Evolutionary conservation across 495 filamentous ascomycete species (phyloP).

Genomic region (Hapsidospora chrysogenum): DNA sequence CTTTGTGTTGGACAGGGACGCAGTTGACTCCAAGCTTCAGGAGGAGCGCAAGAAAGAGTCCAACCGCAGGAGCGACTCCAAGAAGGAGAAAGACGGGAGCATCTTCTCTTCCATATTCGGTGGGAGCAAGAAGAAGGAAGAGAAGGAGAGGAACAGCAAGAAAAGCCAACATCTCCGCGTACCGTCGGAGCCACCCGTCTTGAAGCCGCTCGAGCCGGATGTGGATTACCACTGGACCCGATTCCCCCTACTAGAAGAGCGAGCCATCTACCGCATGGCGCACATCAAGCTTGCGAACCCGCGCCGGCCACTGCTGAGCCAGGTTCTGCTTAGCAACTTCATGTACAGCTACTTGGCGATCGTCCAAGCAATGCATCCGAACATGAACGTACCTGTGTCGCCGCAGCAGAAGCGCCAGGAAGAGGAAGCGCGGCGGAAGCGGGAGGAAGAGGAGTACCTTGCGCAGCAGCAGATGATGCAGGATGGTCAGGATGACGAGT

Average conservation of each 20-base stretch:
- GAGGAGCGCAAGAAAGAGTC: conserved; percentile 77
- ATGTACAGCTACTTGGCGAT: conserved; percentile 99
- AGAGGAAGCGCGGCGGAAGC: conserved; percentile 42
- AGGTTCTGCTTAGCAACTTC: conserved; percentile 96
- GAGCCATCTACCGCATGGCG: conserved; percentile 95
- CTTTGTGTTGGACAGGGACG: conserved; percentile 62
- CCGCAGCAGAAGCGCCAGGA: conserved; percentile 44
- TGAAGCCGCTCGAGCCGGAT: conserved; percentile 58
- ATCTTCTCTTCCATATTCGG: conserved; percentile 85
- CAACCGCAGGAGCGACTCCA: conserved; percentile 55
- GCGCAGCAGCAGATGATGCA: conserved; percentile 27
- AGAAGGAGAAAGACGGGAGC: conserved; percentile 69
- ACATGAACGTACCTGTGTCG: conserved; percentile 59
- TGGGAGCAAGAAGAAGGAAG: conserved; percentile 59
- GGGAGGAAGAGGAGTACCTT: conserved; percentile 41
- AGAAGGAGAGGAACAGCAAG: conserved; percentile 51
- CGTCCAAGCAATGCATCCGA: conserved; percentile 95
- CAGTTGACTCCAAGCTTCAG: conserved; percentile 50
- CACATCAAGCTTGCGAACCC: conserved; percentile 98
- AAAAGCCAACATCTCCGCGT: conserved; percentile 51
- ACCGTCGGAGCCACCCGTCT: conserved; percentile 64
- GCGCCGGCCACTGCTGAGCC: conserved; percentile 76
- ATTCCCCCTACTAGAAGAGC: conserved; percentile 88
- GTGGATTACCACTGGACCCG: conserved; percentile 91
- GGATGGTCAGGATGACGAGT: conserved; percentile 16